Evolutionary conservation across 169 alveolate species (phyloP).

Genomic region (Plasmodium relictum): DNA sequence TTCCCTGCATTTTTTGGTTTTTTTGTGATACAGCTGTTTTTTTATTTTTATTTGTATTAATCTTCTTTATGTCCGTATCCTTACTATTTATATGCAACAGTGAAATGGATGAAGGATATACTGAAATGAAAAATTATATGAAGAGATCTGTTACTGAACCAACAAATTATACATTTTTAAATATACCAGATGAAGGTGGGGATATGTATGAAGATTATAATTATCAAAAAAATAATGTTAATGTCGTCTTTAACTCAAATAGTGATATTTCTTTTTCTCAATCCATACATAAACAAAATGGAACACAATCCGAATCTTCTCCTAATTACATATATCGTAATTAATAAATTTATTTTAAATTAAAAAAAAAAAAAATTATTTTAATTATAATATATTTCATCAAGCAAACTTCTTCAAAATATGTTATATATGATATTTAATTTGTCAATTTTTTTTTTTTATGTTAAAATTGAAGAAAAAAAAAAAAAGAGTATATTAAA

Average conservation of each 20-base stretch:
- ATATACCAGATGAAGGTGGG: conserved; percentile 43
- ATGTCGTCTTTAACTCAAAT: conserved; percentile 38
- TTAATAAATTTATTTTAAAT: too few species aligned
- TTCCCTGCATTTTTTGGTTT: conserved; percentile 68
- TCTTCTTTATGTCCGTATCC: conserved; percentile 43
- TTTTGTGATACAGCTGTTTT: conserved; percentile 74
- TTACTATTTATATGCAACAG: conserved; percentile 45
- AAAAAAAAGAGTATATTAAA: too few species aligned
- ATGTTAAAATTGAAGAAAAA: too few species aligned
- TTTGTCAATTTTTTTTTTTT: too few species aligned
- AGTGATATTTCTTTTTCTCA: conserved; percentile 58
- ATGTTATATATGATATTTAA: too few species aligned
- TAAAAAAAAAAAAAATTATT: too few species aligned
- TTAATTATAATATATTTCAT: too few species aligned
- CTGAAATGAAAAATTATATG: conserved; percentile 70
- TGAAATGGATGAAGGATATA: conserved; percentile 55
- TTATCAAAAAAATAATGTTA: conserved; percentile 4
- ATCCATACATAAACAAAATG: conserved; percentile 40
- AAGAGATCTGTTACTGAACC: conserved; percentile 61
- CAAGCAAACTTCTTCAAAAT: too few species aligned
- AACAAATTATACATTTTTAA: conserved; percentile 69
- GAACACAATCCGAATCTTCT: conserved; percentile 51
- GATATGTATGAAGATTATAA: conserved; percentile 61
- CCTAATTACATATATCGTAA: conserved; percentile 36
- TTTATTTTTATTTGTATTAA: conserved; percentile 48